These are phyloP conservation scores for Panaeolus cyanescens DNA, from an alignment of 768 basidiomycete genomes.

Conservation along the genomic window DNA sequence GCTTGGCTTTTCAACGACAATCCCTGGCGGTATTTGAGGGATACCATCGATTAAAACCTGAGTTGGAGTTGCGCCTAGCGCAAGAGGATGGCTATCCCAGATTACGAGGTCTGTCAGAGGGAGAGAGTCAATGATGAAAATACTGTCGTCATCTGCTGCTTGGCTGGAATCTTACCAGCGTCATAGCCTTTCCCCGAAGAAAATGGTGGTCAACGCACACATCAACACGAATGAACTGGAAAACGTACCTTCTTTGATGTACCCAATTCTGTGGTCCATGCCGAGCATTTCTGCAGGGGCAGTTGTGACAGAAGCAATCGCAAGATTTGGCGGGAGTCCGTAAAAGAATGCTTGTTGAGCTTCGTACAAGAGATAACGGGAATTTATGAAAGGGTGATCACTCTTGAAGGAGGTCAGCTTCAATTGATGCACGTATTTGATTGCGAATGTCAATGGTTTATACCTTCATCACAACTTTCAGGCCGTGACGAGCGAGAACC, in stretches of 20 bases:
- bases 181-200: slow-evolving; percentile 80
- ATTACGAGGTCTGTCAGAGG: slow-evolving; percentile 64
- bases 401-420: slow-evolving; percentile 40
- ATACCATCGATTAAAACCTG: slow-evolving; percentile 94
- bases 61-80: slow-evolving; percentile 81
- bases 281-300: slow-evolving; percentile 75
- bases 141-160: too few relatives aligned
- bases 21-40: slow-evolving; percentile 58
- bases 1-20: slow-evolving; percentile 51
- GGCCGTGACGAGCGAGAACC: slow-evolving; percentile 65
- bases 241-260: slow-evolving; percentile 58
- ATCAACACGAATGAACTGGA: background rate
- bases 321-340: slow-evolving; percentile 68
- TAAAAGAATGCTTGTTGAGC: slow-evolving; percentile 85
- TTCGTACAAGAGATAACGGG: slow-evolving; percentile 78
- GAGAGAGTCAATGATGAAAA: background rate
- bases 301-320: slow-evolving; percentile 75
- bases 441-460: background rate
- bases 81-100: slow-evolving; percentile 85
- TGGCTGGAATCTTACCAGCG: slow-evolving; percentile 61
- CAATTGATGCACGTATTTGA: background rate
- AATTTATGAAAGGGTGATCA: slow-evolving; percentile 66
- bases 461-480: slow-evolving; percentile 77
- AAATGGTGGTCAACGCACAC: background rate
- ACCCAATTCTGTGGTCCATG: slow-evolving; percentile 82